phyloP scores from a whole-genome alignment of 345 rosid genomes.

The Lagerstroemia speciosa region DNA sequence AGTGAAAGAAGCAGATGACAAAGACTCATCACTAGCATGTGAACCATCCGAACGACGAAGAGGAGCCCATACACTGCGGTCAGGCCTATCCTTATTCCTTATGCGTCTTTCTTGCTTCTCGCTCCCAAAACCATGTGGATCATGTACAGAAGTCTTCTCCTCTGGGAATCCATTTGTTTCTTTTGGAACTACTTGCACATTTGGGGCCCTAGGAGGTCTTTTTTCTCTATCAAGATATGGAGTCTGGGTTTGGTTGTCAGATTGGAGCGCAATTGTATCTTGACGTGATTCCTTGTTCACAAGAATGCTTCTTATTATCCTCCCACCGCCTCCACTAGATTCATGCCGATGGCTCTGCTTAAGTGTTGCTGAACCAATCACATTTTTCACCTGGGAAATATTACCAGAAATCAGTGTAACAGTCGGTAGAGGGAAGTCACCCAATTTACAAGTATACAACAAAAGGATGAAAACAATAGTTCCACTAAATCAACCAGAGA shows the following conservation, averaged over 20 bases:
- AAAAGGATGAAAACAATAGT: background rate
- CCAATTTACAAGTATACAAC: background rate
- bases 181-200: slow-evolving; percentile 21
- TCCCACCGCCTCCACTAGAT: background rate
- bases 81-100: slow-evolving; percentile 54
- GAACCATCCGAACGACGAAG: slow-evolving; percentile 51
- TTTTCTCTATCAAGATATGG: slow-evolving; percentile 31
- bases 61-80: slow-evolving; percentile 42
- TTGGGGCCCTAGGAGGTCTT: slow-evolving; percentile 35
- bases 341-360: slow-evolving; percentile 6
- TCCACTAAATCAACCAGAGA: background rate
- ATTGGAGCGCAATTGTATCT: slow-evolving; percentile 12
- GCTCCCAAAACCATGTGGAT: slow-evolving; percentile 18
- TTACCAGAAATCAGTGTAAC: background rate
- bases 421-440: background rate
- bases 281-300: slow-evolving; percentile 1
- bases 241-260: slow-evolving; percentile 34
- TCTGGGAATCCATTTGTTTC: slow-evolving; percentile 32
- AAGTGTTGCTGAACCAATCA: background rate
- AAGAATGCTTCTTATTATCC: slow-evolving; percentile 5
- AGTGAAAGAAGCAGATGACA: slow-evolving; percentile 24
- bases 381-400: slow-evolving; percentile 8
- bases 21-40: slow-evolving; percentile 46
- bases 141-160: slow-evolving; percentile 29
- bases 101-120: slow-evolving; percentile 42